These are phyloP conservation scores for Botrytis hyacinthi DNA, from an alignment of 2,329 filamentous ascomycete species.

Conservation along the genomic window DNA sequence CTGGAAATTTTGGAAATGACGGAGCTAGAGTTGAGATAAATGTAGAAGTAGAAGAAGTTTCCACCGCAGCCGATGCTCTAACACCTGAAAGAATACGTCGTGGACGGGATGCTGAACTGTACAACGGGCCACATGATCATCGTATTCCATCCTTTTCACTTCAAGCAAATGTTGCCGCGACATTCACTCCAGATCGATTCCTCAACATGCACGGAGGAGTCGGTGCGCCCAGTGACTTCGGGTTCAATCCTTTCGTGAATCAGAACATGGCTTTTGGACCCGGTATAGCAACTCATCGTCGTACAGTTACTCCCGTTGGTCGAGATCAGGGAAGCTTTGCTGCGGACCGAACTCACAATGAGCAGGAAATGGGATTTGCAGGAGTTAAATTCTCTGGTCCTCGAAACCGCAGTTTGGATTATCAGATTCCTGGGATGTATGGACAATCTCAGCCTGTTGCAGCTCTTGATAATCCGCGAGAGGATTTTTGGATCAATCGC, in stretches of 20 bases:
- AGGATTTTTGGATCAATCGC: not conserved
- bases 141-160: not conserved
- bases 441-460: not conserved
- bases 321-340: not conserved
- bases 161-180: not conserved
- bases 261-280: not conserved
- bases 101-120: not conserved
- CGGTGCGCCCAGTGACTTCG: not conserved
- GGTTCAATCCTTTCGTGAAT: not conserved
- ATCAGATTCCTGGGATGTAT: not conserved
- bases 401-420: no score
- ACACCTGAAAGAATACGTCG: not conserved
- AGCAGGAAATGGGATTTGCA: not conserved
- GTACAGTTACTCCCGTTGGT: no score
- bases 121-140: not conserved
- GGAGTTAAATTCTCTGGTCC: no score
- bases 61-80: rapidly evolving
- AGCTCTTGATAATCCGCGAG: not conserved
- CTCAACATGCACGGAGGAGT: no score
- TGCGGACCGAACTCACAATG: rapidly evolving
- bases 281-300: rapidly evolving
- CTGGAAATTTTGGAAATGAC: not conserved
- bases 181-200: not conserved
- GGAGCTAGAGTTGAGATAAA: not conserved
- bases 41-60: not conserved